Conservation (phyloP, 176 grass and related monocot species). For the Carex kokanica region DNA sequence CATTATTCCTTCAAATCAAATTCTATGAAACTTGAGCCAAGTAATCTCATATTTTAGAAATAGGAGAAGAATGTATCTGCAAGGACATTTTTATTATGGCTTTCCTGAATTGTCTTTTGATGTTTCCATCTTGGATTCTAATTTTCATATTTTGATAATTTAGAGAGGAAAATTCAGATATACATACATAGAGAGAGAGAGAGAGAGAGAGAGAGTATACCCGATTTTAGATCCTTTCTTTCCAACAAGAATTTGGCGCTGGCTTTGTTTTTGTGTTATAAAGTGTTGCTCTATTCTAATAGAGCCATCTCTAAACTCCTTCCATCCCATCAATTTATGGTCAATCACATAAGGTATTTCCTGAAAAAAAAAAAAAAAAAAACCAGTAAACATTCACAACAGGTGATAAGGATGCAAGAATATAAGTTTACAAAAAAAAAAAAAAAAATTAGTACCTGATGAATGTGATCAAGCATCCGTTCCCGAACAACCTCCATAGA, state of each 20-base stretch:
- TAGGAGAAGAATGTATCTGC: not conserved
- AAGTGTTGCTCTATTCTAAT: constrained; percentile 94
- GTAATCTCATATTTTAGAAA: not conserved
- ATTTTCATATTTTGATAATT: not conserved
- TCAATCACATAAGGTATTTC: constrained; percentile 98
- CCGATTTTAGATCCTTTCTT: constrained; percentile 98
- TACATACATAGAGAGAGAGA: not conserved
- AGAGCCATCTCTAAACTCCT: constrained; percentile 92
- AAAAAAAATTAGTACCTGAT: constrained; percentile 48
- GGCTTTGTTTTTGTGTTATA: constrained; percentile 83
- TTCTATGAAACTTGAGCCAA: not conserved
- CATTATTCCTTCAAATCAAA: not conserved
- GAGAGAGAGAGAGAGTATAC: constrained; percentile 41
- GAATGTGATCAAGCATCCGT: constrained; percentile 92
- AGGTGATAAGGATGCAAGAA: constrained; percentile 20
- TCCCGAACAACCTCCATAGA: constrained; percentile 91
- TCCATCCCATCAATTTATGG: constrained; percentile 87
- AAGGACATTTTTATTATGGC: not conserved
- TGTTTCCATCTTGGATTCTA: not conserved
- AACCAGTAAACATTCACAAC: constrained; percentile 24
- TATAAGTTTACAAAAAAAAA: constrained; percentile 15
- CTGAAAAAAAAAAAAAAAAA: constrained; percentile 47
- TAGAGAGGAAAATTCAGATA: not conserved
- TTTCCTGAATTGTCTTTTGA: not conserved
- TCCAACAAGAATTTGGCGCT: constrained; percentile 95